Evolutionary conservation across 148 eudicot species (phyloP).

Genomic region (Rhododendron williamsianum): DNA sequence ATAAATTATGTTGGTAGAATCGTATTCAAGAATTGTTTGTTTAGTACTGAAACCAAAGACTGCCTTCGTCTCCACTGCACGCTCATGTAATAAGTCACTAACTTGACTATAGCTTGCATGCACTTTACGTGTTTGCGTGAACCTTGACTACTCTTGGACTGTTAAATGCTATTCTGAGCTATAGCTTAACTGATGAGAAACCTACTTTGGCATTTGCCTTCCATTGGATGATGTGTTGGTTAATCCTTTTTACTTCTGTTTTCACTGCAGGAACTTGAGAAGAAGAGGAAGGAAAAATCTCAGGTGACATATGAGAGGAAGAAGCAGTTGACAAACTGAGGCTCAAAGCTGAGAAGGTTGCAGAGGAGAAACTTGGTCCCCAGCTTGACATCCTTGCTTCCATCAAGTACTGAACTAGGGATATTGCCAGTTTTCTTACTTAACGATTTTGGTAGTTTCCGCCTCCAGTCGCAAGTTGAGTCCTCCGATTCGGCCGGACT

Average conservation of each 20-base stretch:
- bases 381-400: slow-evolving; percentile 50
- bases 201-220: background rate
- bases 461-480: no score
- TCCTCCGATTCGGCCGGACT: no score
- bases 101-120: background rate
- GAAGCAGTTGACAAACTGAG: slow-evolving; percentile 52
- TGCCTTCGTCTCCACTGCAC: background rate
- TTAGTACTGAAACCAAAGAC: background rate
- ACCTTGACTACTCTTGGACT: background rate
- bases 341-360: slow-evolving; percentile 53
- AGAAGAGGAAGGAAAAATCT: slow-evolving; percentile 56
- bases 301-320: slow-evolving; percentile 43
- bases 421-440: background rate
- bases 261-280: slow-evolving; percentile 44
- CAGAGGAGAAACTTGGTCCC: slow-evolving; percentile 57
- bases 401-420: slow-evolving; percentile 35
- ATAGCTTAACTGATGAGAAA: background rate
- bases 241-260: background rate
- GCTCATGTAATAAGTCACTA: background rate
- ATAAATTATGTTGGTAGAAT: no score
- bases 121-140: background rate
- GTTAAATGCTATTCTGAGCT: background rate
- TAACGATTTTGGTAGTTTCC: background rate
- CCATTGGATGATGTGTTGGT: background rate
- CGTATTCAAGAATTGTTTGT: no score